These are phyloP conservation scores for Globisporangium takayamanum DNA, from an alignment of 352 stramenopile species.

Conservation along the genomic window DNA sequence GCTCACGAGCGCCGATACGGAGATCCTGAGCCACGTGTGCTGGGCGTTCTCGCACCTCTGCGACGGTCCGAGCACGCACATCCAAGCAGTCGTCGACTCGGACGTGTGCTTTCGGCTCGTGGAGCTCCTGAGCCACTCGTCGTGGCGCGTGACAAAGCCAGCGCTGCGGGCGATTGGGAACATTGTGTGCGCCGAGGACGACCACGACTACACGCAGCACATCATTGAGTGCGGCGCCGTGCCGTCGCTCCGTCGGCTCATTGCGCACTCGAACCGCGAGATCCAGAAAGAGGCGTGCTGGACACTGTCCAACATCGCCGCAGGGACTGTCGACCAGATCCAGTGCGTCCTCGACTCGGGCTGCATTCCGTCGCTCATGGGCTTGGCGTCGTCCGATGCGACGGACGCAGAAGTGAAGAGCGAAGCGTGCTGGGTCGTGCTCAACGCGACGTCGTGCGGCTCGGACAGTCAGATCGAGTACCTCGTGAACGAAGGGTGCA, in stretches of 20 bases:
- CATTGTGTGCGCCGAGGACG: slow-evolving; percentile 97
- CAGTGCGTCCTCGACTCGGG: slow-evolving; percentile 96
- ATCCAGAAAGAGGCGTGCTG: slow-evolving; percentile 97
- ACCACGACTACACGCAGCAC: slow-evolving; percentile 89
- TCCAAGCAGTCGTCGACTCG: slow-evolving; percentile 92
- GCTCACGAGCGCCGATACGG: slow-evolving; percentile 91
- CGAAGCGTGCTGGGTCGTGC: slow-evolving; percentile 97
- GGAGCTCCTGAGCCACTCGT: slow-evolving; percentile 89
- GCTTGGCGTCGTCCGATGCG: slow-evolving; percentile 87
- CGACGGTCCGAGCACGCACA: slow-evolving; percentile 94
- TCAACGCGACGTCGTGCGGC: slow-evolving; percentile 97
- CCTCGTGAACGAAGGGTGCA: slow-evolving; percentile 82
- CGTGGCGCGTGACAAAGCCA: slow-evolving; percentile 95
- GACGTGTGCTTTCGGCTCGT: slow-evolving; percentile 90
- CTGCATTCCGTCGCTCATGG: slow-evolving; percentile 92
- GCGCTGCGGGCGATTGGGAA: slow-evolving; percentile 97
- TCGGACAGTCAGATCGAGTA: slow-evolving; percentile 94
- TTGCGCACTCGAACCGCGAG: slow-evolving; percentile 94
- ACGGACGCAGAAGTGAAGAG: slow-evolving; percentile 96
- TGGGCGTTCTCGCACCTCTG: slow-evolving; percentile 97
- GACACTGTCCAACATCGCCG: slow-evolving; percentile 97
- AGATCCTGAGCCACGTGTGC: slow-evolving; percentile 93
- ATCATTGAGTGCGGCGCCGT: slow-evolving; percentile 97
- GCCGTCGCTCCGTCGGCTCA: slow-evolving; percentile 89
- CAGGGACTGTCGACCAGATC: slow-evolving; percentile 96